A percentile compares a stretch with the other conserved stretches of the same genome.
These are phyloP conservation scores for Suillus subaureus DNA, from an alignment of 768 basidiomycete species.

Conservation along the genomic window DNA sequence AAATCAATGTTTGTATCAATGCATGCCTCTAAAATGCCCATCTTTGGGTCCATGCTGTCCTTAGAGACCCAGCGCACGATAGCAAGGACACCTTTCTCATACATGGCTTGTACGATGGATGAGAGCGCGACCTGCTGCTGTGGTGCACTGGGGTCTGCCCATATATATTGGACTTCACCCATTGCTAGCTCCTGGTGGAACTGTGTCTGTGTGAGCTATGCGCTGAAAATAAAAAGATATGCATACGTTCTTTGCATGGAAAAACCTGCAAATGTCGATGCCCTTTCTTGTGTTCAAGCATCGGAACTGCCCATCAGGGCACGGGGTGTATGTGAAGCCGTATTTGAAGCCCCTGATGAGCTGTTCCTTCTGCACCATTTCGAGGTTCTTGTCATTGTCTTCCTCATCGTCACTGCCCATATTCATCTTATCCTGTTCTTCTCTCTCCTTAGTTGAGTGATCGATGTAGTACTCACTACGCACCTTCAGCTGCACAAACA, in stretches of 20 bases:
- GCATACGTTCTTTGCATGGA: constrained; percentile 64
- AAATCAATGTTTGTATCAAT: constrained; percentile 72
- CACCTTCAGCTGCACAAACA: constrained; percentile 44
- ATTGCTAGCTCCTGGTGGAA: constrained; percentile 82
- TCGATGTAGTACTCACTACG: constrained; percentile 63
- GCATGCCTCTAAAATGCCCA: constrained; percentile 75
- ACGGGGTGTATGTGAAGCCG: constrained; percentile 84
- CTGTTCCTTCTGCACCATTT: constrained; percentile 76
- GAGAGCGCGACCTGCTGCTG: constrained; percentile 84
- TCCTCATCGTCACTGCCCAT: constrained; percentile 34
- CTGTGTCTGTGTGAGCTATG: constrained; percentile 39
- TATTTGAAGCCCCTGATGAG: constrained; percentile 86
- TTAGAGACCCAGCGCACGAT: constrained; percentile 82
- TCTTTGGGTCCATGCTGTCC: constrained; percentile 78
- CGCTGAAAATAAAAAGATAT: background rate
- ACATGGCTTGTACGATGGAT: constrained; percentile 85
- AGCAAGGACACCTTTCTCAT: constrained; percentile 61
- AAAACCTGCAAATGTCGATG: constrained; percentile 87
- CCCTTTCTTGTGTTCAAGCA: constrained; percentile 76
- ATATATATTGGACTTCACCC: constrained; percentile 86
- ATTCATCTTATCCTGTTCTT: constrained; percentile 28
- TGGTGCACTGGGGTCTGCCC: constrained; percentile 67
- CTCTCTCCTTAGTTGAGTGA: constrained; percentile 36
- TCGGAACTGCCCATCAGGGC: constrained; percentile 83
- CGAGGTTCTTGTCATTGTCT: constrained; percentile 40